Percentiles rank a stretch among this genome's conserved stretches.
Evolutionary conservation across 768 basidiomycete genomes (phyloP).

Genomic region (Trametes coccinea): DNA sequence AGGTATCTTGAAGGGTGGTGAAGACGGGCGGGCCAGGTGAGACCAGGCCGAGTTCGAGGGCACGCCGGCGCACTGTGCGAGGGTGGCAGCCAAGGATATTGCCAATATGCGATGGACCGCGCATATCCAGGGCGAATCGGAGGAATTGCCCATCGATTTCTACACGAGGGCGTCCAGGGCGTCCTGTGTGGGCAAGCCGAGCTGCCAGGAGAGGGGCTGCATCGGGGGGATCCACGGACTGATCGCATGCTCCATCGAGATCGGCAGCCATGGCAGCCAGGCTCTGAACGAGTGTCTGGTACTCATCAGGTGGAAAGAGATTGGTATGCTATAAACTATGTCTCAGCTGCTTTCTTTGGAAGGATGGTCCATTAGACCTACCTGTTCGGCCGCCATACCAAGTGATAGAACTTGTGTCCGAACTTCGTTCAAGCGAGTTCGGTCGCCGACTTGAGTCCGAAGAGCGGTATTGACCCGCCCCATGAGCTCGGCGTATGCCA

Average conservation of each 20-base stretch:
- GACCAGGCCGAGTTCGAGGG: slow-evolving; percentile 30
- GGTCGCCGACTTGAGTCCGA: neutral
- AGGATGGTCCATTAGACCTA: no score
- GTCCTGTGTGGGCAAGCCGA: neutral
- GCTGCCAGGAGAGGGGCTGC: neutral
- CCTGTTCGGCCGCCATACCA: neutral
- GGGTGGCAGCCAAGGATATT: slow-evolving; percentile 22
- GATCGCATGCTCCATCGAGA: neutral
- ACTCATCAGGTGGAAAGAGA: neutral
- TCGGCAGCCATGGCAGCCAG: neutral
- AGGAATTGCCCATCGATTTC: slow-evolving; percentile 1
- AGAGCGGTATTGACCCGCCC: neutral
- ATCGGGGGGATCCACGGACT: neutral
- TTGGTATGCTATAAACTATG: neutral
- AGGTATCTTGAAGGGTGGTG: slow-evolving; percentile 8
- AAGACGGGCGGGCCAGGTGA: slow-evolving; percentile 27
- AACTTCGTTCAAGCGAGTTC: neutral
- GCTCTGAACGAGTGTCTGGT: neutral
- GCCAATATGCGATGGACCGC: slow-evolving; percentile 16
- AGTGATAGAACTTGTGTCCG: neutral
- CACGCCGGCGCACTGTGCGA: slow-evolving; percentile 30
- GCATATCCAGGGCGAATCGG: slow-evolving; percentile 1
- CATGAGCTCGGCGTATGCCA: neutral
- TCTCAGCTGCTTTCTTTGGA: no score
- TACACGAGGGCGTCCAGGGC: neutral